Conservation (phyloP, 2,329 filamentous ascomycete genomes). For the Fusarium nematophilum region DNA sequence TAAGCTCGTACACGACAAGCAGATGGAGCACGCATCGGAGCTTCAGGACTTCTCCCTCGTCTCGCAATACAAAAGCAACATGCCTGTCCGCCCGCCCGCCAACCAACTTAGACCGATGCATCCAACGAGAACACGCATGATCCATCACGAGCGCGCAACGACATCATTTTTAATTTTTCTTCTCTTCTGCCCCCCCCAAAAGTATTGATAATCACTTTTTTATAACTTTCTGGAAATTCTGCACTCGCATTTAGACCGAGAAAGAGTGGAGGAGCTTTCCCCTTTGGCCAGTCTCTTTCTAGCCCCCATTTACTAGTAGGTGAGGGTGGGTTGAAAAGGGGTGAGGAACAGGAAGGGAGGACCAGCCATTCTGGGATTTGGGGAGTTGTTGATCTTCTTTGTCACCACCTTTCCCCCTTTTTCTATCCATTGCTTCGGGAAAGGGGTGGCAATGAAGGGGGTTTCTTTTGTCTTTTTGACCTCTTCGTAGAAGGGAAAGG, state of each 20-base stretch:
- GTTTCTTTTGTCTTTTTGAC: conserved; percentile 24
- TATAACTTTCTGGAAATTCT: conserved; percentile 14
- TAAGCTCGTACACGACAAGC: conserved; percentile 34
- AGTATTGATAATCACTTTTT: conserved; percentile 37
- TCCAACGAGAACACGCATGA: conserved; percentile 10
- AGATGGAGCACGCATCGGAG: not conserved
- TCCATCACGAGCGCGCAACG: conserved; percentile 30
- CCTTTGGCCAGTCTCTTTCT: not conserved
- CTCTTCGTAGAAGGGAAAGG: conserved; percentile 16
- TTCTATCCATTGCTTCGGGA: conserved; percentile 3
- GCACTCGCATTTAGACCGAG: conserved; percentile 30
- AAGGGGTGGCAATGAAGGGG: conserved; percentile 20
- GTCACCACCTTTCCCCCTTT: conserved; percentile 3
- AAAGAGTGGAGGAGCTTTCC: not conserved
- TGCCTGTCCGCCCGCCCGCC: conserved; percentile 5
- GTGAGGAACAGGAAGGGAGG: conserved; percentile 1
- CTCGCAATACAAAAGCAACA: conserved; percentile 9
- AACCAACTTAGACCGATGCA: not conserved
- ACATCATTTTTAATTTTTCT: conserved; percentile 16
- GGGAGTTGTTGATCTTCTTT: conserved; percentile 23
- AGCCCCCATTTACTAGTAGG: not conserved
- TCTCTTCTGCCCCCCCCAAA: conserved; percentile 23
- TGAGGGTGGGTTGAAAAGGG: not conserved
- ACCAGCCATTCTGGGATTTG: conserved; percentile 16
- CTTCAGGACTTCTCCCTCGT: not conserved